Conservation (phyloP, 805 yeast species). For the Yueomyces sp. region DNA sequence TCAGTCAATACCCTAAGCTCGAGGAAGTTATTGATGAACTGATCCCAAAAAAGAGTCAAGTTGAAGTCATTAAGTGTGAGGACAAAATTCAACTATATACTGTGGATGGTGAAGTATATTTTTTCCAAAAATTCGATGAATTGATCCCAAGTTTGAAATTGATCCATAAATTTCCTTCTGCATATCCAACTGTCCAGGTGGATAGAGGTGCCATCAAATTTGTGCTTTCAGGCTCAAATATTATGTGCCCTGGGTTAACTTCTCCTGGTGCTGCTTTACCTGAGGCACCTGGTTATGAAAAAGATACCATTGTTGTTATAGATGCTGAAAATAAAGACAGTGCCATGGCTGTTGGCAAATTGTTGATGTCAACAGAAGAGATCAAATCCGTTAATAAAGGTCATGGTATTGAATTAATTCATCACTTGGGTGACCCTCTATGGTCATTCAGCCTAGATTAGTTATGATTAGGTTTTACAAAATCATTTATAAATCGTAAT, state of each 20-base stretch:
- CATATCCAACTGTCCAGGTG: conserved; percentile 78
- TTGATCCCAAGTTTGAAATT: conserved; percentile 62
- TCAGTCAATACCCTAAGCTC: conserved; percentile 57
- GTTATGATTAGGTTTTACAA: background rate
- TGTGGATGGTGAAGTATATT: conserved; percentile 58
- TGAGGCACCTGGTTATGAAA: conserved; percentile 41
- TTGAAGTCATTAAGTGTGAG: conserved; percentile 72
- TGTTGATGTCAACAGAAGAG: conserved; percentile 80
- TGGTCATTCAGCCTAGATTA: conserved; percentile 50
- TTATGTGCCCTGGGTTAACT: conserved; percentile 93
- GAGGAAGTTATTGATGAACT: conserved; percentile 69
- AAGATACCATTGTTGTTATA: conserved; percentile 63
- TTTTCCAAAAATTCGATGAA: conserved; percentile 71
- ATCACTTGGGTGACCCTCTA: conserved; percentile 80
- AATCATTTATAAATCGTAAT: too few relatives aligned
- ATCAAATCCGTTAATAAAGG: conserved; percentile 76
- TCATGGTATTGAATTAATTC: conserved; percentile 74
- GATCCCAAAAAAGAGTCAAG: conserved; percentile 80
- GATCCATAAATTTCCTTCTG: conserved; percentile 70
- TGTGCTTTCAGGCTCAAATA: conserved; percentile 89
- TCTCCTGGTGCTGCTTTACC: conserved; percentile 77
- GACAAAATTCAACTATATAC: conserved; percentile 73
- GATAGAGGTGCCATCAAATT: conserved; percentile 95
- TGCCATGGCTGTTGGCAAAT: conserved; percentile 83
- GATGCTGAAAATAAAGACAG: conserved; percentile 88